Conservation (phyloP, 176 grass and related monocot genomes). For the Musa itinerans region DNA sequence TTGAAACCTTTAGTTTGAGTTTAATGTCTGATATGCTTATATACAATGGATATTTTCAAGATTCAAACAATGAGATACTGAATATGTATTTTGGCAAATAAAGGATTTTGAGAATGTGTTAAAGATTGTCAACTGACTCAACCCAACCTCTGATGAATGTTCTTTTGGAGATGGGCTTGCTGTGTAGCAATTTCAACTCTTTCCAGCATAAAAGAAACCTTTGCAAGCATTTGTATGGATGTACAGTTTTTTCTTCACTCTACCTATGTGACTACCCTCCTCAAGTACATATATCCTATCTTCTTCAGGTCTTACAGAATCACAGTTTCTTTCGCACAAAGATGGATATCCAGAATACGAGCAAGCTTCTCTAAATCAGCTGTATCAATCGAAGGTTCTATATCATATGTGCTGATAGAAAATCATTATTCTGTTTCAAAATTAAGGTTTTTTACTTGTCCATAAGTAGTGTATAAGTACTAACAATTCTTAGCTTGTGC, state of each 20-base stretch:
- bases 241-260: neutral
- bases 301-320: slow-evolving; percentile 73
- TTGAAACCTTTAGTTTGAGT: neutral
- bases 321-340: slow-evolving; percentile 83
- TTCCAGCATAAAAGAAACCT: neutral
- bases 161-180: neutral
- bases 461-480: neutral
- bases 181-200: too few relatives aligned
- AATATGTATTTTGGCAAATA: neutral
- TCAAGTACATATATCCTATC: slow-evolving; percentile 18
- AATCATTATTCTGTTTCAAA: slow-evolving; percentile 2
- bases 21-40: neutral
- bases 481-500: slow-evolving; percentile 26
- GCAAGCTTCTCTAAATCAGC: slow-evolving; percentile 81
- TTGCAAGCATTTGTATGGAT: neutral
- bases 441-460: neutral
- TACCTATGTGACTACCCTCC: neutral
- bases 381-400: slow-evolving; percentile 76
- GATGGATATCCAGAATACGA: slow-evolving; percentile 94
- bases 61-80: neutral
- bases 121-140: neutral
- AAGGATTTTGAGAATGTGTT: neutral
- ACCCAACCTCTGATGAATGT: neutral
- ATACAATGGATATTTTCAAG: neutral
- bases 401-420: slow-evolving; percentile 12